These are phyloP conservation scores for Cryptomeria japonica DNA, from an alignment of 75 land plant species.

Conservation along the genomic window DNA sequence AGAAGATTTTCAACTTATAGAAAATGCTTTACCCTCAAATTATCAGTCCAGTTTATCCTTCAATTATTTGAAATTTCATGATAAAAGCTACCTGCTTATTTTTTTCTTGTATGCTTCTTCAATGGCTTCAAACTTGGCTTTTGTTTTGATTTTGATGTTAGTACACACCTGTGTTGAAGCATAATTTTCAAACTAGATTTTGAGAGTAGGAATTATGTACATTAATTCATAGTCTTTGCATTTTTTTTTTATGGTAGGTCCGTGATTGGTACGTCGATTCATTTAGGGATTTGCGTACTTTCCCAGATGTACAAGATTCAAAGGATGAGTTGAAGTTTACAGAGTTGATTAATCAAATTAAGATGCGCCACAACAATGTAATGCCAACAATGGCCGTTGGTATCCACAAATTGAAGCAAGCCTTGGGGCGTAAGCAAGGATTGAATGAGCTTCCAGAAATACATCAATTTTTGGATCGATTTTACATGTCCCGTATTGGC, in stretches of 20 bases:
- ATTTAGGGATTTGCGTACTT: constrained; percentile 83
- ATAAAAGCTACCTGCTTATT: neutral
- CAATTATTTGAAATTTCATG: neutral
- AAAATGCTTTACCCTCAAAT: neutral
- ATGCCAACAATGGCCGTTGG: constrained; percentile 96
- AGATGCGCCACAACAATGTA: constrained; percentile 94
- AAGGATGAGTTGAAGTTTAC: constrained; percentile 84
- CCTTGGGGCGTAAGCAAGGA: constrained; percentile 48
- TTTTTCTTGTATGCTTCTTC: neutral
- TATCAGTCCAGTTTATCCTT: neutral
- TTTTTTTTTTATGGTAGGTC: constrained; percentile 44
- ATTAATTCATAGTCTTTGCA: neutral
- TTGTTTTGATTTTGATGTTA: neutral
- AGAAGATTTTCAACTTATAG: neutral
- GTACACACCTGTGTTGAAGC: constrained; percentile 1
- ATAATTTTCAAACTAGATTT: neutral
- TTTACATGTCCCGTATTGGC: constrained; percentile 90
- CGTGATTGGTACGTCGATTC: constrained; percentile 98
- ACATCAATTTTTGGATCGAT: constrained; percentile 91
- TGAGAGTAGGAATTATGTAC: neutral
- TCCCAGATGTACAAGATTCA: constrained; percentile 77
- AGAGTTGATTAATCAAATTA: constrained; percentile 73
- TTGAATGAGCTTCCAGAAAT: constrained; percentile 77
- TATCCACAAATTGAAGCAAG: constrained; percentile 89
- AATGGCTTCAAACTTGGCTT: neutral